Conservation (phyloP, 345 rosid genomes). For the Acer campestre region DNA sequence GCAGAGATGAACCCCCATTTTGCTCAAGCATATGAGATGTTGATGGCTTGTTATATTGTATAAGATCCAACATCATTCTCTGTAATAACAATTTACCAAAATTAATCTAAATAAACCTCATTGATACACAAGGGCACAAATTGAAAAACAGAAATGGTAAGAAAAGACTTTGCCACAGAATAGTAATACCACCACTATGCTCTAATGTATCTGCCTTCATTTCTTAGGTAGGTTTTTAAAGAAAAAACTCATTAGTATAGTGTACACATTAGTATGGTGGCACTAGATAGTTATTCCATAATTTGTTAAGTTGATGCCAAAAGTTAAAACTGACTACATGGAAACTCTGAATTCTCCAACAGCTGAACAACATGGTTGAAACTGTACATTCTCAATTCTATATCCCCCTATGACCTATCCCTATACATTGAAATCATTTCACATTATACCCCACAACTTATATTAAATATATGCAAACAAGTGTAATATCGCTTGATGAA, state of each 20-base stretch:
- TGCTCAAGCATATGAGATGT: constrained; percentile 17
- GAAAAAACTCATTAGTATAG: not conserved
- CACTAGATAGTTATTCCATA: not conserved
- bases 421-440: not conserved
- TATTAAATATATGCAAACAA: not conserved
- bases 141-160: not conserved
- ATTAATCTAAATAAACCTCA: not conserved
- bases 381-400: not conserved
- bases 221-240: not conserved
- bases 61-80: constrained; percentile 73
- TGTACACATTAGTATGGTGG: not conserved
- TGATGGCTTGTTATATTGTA: constrained; percentile 37
- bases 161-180: not conserved
- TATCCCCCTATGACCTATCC: not conserved
- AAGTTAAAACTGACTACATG: not conserved
- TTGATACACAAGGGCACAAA: not conserved
- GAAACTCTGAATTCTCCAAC: not conserved
- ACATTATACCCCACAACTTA: not conserved
- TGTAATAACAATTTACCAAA: constrained; percentile 26
- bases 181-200: not conserved
- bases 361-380: not conserved
- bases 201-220: not conserved
- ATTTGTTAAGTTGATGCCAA: not conserved
- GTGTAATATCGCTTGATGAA: not conserved
- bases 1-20: constrained; percentile 26